These are phyloP conservation scores for Populus tomentosa DNA, from an alignment of 441 rosid genomes.

Conservation along the genomic window DNA sequence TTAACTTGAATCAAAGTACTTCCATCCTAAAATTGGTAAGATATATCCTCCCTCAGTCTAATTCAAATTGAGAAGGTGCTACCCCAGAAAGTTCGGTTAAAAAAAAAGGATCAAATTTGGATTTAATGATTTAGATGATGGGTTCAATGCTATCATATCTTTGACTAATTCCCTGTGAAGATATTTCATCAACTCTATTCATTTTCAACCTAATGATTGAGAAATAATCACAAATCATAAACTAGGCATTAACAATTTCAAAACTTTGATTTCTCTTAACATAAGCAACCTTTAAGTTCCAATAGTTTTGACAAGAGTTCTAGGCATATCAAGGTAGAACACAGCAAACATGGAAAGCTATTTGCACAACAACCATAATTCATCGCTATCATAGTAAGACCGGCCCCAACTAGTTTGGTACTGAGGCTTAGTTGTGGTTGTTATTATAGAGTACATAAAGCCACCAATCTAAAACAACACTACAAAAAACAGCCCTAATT, in stretches of 20 bases:
- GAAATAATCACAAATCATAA: background rate
- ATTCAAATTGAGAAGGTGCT: background rate
- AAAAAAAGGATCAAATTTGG: background rate
- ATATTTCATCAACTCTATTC: background rate
- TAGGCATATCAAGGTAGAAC: background rate
- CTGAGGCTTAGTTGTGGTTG: background rate
- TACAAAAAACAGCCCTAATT: background rate
- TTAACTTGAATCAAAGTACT: background rate
- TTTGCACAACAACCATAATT: background rate
- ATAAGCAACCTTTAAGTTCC: background rate
- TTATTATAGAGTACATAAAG: background rate
- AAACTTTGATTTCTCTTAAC: no score
- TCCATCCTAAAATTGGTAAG: background rate
- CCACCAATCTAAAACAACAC: background rate
- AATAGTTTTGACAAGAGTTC: background rate
- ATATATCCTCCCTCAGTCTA: no score
- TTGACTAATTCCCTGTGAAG: background rate
- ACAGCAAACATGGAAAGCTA: background rate
- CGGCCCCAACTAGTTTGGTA: background rate
- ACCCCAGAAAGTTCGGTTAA: background rate
- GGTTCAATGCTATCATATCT: background rate
- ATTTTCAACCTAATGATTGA: background rate
- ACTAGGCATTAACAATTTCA: no score
- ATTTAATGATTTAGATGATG: background rate
- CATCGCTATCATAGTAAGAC: background rate